Percentiles rank a stretch among this genome's conserved stretches.
These are phyloP conservation scores for Ceratobasidium papillatum DNA, from an alignment of 1,284 basidiomycete genomes.

Conservation along the genomic window DNA sequence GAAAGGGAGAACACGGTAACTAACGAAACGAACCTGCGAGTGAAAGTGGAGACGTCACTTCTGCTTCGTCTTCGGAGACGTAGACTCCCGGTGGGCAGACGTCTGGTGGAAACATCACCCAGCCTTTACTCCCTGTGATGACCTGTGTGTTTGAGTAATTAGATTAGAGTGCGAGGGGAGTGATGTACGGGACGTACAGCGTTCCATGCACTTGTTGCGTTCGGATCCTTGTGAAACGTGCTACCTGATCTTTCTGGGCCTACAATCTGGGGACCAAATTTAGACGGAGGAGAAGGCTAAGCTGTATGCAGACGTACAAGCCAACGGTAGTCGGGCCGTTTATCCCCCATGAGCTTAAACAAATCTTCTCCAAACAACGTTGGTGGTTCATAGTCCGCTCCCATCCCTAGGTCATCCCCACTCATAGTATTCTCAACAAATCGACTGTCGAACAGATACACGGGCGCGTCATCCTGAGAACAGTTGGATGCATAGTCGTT, in stretches of 20 bases:
- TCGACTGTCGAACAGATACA: slow-evolving; percentile 51
- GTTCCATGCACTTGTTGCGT: slow-evolving; percentile 56
- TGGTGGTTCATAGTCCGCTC: slow-evolving; percentile 48
- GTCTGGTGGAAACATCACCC: slow-evolving; percentile 56
- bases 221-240: slow-evolving; percentile 54
- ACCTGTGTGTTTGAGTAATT: background rate
- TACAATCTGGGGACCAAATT: slow-evolving; percentile 46
- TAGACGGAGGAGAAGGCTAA: background rate
- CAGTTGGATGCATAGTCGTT: slow-evolving; percentile 47
- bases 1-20: background rate
- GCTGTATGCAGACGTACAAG: slow-evolving; percentile 43
- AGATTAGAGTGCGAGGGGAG: background rate
- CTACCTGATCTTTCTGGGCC: slow-evolving; percentile 50
- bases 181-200: slow-evolving; percentile 47
- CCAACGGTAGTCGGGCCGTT: slow-evolving; percentile 51
- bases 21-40: slow-evolving; percentile 41
- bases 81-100: slow-evolving; percentile 55
- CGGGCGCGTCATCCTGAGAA: slow-evolving; percentile 49
- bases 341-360: slow-evolving; percentile 48
- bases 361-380: slow-evolving; percentile 49
- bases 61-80: slow-evolving; percentile 49
- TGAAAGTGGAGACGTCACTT: slow-evolving; percentile 45
- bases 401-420: slow-evolving; percentile 39
- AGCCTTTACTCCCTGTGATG: slow-evolving; percentile 46
- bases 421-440: slow-evolving; percentile 49